Base-by-base conservation (phyloP, 805 yeast genomes). In the Teunomyces lycoperdinae region DNA sequence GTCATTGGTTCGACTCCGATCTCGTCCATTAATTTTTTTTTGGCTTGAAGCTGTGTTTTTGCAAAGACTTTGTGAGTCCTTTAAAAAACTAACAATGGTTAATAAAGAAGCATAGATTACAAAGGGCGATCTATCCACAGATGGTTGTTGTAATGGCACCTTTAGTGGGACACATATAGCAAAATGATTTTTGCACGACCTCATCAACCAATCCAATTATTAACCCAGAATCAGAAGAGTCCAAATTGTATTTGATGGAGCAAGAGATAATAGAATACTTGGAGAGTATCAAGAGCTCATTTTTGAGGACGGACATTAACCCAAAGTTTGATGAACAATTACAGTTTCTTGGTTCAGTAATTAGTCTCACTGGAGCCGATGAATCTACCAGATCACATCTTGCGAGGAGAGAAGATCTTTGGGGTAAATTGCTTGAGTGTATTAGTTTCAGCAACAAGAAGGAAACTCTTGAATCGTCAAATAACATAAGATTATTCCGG, bases 1-100 rank as follows among this genome's bases (percentile, higher is more conserved):
- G 87, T 80, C 87, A 78, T 72, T 76, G 85, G 86, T 82, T 82
- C 86, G 84, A 81, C 67, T 80, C 85, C 85, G 76, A 80, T 78
- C 83, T 78, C 83, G 85, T 81, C 86, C 85, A 80, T 51, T 47
- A 44, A 44, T 46, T 62, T 64, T 61, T 62, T 48, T 54, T 50
- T 14, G 35, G 42, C 42, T 45, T 46, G 45, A 13, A 26, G 24
- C 9, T 8, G 4, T 29, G 5, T 9, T 9, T 11, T 11, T 29
- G 9, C 4, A 29, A 1, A 9, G 31, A 2, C 31, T 29, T 29
- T 3, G 11, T 29, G 3, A 11, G 31, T 29, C 11, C 4, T 17
- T 3, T 3, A 17, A 17, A 17, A 3, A 17, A 20, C 24, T 20
- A 20, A 4, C 24, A 20, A 20, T 20, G 5, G 24, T 4, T 20